Conservation (phyloP, 352 stramenopile species). For the Pythium diclinum region DNA sequence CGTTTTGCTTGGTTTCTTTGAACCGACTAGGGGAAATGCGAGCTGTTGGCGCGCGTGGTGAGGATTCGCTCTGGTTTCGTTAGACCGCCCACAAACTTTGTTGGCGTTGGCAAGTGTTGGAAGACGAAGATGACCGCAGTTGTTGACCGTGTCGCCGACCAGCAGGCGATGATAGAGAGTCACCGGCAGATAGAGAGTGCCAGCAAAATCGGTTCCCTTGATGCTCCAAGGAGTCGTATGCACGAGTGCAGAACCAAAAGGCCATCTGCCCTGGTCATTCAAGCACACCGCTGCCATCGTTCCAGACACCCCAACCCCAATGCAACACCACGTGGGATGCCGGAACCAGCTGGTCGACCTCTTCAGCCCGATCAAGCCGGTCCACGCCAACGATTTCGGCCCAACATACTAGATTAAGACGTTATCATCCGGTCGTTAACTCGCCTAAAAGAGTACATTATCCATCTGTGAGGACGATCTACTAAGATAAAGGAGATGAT, state of each 20-base stretch:
- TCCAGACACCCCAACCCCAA: background rate
- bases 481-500: background rate
- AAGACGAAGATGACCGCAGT: conserved; percentile 1
- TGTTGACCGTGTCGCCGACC: background rate
- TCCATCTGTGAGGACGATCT: conserved; percentile 3
- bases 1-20: background rate
- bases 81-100: background rate
- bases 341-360: background rate
- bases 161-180: conserved; percentile 1
- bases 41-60: background rate
- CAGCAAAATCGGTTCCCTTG: background rate
- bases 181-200: background rate
- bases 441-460: background rate
- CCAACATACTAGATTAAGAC: background rate
- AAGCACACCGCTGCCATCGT: conserved; percentile 1
- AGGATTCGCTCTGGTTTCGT: background rate
- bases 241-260: background rate
- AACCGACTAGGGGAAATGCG: background rate
- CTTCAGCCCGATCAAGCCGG: background rate
- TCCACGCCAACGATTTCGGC: background rate
- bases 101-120: conserved; percentile 1
- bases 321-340: conserved; percentile 7
- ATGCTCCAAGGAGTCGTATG: background rate
- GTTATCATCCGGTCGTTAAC: background rate
- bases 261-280: background rate